Conservation (phyloP, 208 protist genomes). For the Leishmania tarentolae region DNA sequence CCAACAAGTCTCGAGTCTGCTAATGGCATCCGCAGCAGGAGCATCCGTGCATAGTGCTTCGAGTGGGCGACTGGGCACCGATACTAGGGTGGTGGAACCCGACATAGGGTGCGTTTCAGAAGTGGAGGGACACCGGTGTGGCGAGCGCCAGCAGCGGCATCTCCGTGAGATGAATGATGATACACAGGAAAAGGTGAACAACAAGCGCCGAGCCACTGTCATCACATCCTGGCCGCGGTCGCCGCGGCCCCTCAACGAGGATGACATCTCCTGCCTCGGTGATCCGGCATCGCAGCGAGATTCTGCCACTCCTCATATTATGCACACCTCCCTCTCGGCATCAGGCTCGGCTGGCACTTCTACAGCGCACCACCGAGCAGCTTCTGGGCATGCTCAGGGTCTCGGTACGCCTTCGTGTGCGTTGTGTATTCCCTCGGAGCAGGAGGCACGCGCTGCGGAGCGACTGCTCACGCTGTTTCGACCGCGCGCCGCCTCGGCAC, state of each 20-base stretch:
- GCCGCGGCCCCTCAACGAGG: background rate
- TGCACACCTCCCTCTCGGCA: background rate
- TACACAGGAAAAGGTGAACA: slow-evolving; percentile 13
- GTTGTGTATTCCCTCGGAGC: slow-evolving; percentile 4
- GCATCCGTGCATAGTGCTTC: background rate
- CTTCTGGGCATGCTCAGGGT: background rate
- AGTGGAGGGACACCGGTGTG: background rate
- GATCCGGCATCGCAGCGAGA: background rate
- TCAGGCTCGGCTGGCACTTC: background rate
- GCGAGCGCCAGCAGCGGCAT: slow-evolving; percentile 8
- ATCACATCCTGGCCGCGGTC: background rate
- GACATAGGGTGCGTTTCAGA: background rate
- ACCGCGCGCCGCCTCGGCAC: slow-evolving; percentile 37
- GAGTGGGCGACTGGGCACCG: background rate
- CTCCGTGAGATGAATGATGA: slow-evolving; percentile 7
- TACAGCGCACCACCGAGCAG: background rate
- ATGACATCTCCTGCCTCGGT: background rate
- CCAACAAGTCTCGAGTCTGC: slow-evolving; percentile 3
- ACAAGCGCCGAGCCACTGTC: slow-evolving; percentile 14
- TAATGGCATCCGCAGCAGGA: background rate
- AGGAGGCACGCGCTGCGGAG: slow-evolving; percentile 21
- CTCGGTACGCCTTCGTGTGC: background rate
- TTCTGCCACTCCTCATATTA: background rate
- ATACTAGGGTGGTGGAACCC: background rate
- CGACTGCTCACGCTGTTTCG: slow-evolving; percentile 36